phyloP scores from a whole-genome alignment of 331 rosid genomes.

The Pyracantha coccinea region DNA sequence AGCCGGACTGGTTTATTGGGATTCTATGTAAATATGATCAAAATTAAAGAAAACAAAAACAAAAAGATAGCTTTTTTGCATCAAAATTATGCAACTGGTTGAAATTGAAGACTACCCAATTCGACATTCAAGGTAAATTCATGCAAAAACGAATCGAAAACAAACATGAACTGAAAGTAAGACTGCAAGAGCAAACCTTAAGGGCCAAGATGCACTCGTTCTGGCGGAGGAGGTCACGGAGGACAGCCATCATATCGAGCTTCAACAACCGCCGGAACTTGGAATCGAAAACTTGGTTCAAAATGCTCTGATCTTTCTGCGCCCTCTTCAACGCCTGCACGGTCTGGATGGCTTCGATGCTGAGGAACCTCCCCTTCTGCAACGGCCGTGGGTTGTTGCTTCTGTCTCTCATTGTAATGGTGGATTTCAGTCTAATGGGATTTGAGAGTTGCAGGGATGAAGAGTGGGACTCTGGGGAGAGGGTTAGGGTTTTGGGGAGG shows the following conservation, averaged over 20 bases:
- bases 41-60: background rate
- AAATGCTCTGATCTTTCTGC: slow-evolving; percentile 2
- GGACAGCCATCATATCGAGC: slow-evolving; percentile 47
- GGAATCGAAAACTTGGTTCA: slow-evolving; percentile 25
- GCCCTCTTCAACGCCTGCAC: slow-evolving; percentile 42
- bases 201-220: slow-evolving; percentile 45
- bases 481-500: background rate
- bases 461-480: background rate
- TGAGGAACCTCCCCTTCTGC: slow-evolving; percentile 47
- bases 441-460: background rate
- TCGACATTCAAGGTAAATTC: background rate
- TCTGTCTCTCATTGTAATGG: slow-evolving; percentile 36
- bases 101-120: background rate
- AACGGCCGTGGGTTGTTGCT: slow-evolving; percentile 41
- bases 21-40: background rate
- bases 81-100: background rate
- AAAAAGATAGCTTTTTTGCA: background rate
- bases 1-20: background rate
- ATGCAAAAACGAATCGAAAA: background rate
- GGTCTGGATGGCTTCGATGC: slow-evolving; percentile 53
- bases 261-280: slow-evolving; percentile 38
- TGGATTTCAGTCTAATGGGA: slow-evolving; percentile 1
- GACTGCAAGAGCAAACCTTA: slow-evolving; percentile 21
- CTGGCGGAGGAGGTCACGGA: slow-evolving; percentile 47
- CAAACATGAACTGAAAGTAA: background rate